Evolutionary conservation across 129 eudicot species (phyloP).

Genomic region (Lactuca sativa): DNA sequence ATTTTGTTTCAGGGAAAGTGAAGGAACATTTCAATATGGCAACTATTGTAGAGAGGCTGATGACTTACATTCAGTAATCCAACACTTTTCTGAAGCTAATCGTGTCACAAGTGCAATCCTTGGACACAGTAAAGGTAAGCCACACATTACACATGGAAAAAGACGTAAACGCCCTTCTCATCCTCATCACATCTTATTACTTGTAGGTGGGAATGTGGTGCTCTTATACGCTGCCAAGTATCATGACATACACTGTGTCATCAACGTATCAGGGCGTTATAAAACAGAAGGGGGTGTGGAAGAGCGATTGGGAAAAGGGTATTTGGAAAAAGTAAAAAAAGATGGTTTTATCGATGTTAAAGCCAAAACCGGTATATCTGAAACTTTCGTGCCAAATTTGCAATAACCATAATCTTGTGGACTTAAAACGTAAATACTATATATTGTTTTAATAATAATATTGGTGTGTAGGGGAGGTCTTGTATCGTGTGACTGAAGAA

Average conservation of each 20-base stretch:
- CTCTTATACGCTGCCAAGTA: constrained; percentile 72
- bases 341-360: constrained; percentile 67
- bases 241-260: constrained; percentile 57
- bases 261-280: constrained; percentile 71
- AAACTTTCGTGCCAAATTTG: neutral
- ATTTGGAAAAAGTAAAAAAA: constrained; percentile 52
- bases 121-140: constrained; percentile 83
- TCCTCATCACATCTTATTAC: constrained; percentile 6
- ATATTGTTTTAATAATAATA: neutral
- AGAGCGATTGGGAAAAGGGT: constrained; percentile 65
- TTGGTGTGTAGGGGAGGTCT: constrained; percentile 45
- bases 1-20: constrained; percentile 63
- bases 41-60: constrained; percentile 67
- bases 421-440: neutral
- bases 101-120: constrained; percentile 55
- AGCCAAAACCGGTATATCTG: constrained; percentile 37
- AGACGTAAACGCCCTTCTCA: neutral
- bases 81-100: constrained; percentile 48
- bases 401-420: neutral
- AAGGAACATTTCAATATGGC: constrained; percentile 65
- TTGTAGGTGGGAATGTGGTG: constrained; percentile 71
- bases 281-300: constrained; percentile 56
- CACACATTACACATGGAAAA: neutral
- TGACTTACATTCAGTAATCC: constrained; percentile 59
- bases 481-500: constrained; percentile 70